These are phyloP conservation scores for Chenopodium quinoa DNA, from an alignment of 148 eudicot genomes.

Conservation along the genomic window DNA sequence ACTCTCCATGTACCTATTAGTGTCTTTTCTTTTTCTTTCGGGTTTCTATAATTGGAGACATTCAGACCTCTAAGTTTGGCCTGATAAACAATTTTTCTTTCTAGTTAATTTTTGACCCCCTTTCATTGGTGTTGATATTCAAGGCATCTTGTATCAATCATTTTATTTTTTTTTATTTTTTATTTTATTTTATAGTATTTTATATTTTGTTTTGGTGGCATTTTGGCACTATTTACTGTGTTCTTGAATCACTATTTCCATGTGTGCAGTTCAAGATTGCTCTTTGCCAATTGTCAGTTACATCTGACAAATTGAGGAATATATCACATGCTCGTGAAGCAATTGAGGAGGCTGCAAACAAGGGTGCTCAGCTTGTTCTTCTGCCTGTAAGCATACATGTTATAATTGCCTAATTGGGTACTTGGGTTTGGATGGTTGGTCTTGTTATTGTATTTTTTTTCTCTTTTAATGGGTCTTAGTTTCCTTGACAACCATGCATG, in stretches of 20 bases:
- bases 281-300: slow-evolving; percentile 76
- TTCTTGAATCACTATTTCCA: slow-evolving; percentile 1
- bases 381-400: slow-evolving; percentile 49
- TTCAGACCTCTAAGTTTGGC: too few species aligned
- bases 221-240: neutral
- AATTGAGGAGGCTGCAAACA: slow-evolving; percentile 64
- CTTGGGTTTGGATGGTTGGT: slow-evolving; percentile 5
- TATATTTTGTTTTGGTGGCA: neutral
- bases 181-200: neutral
- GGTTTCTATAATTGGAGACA: too few species aligned
- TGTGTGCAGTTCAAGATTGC: slow-evolving; percentile 68
- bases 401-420: neutral
- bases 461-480: too few species aligned
- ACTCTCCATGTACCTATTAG: too few species aligned
- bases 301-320: slow-evolving; percentile 69
- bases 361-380: slow-evolving; percentile 70
- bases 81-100: too few species aligned
- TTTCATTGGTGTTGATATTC: neutral
- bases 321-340: slow-evolving; percentile 73
- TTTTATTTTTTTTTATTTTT: neutral
- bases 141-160: neutral
- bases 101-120: neutral
- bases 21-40: too few species aligned
- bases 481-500: slow-evolving; percentile 2
- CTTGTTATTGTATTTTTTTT: too few species aligned